Base-by-base conservation (phyloP, 2,329 filamentous ascomycete genomes). In the Polytolypa hystricis region DNA sequence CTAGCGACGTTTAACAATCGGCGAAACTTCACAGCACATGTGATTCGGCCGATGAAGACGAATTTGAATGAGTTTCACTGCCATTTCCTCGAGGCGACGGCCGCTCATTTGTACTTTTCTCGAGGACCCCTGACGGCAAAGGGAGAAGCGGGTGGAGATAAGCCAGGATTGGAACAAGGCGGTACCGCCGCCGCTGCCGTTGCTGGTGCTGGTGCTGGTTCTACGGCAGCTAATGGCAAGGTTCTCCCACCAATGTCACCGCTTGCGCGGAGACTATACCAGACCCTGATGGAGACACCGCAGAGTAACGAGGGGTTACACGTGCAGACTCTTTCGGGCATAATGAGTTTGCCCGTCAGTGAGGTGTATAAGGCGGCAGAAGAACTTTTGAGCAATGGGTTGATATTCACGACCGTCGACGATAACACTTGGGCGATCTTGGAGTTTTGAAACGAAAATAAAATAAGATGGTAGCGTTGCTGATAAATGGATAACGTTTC, bases 31-130 rank as follows among this genome's bases (percentile, higher is more conserved):
- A 78, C 74, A 44, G 81, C 85, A 28, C 80, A 87, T 59, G 75
- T 83, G 51, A 79, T 98, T 45, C 79, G 86, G 37, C 78, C 82
- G 3, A 67, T 96, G 37, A n/a, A n/a, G n/a, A 67, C 72, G 38
- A 83, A 95, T 60, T 81, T 81, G 66, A 94, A 98, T 66, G 91
- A 98, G 69, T 74, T 96, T 57, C 81, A 81, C 56, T 93, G 85
- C 58, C 91, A 96, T 62, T 64, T 95, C 46, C 76, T 98, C 36
- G 89, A 98, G 65, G 81, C 85, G 17, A 84, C 86, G 4, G 83
- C 81, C 40, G 81, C 93, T 33, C 91, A 98, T 64, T 67, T 98
- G 34, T 80, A 80, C 62, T 82, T 86, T 58, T 83, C 79, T 10
- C 74, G 77, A 30, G 87, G 86, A 0, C 64, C 49, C 38, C 48